A percentile compares a stretch with the other conserved stretches of the same genome.
Evolutionary conservation across 2,329 filamentous ascomycete genomes (phyloP).

Genomic region (Teratosphaeria gauchensis): DNA sequence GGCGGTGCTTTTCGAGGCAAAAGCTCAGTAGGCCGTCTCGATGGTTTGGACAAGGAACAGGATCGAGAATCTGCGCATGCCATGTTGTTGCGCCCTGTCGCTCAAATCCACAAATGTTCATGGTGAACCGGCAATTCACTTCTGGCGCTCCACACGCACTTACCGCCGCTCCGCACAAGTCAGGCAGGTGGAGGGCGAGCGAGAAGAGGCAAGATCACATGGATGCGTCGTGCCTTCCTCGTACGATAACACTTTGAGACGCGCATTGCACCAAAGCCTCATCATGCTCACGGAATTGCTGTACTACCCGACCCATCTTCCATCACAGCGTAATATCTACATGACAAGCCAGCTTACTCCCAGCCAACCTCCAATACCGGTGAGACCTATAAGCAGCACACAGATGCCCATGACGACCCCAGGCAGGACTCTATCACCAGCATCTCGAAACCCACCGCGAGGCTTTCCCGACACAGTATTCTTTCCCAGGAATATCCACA

Average conservation of each 20-base stretch:
- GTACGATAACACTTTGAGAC: too few relatives aligned
- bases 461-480: conserved; percentile 8
- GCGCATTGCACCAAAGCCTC: background rate
- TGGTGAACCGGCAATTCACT: too few relatives aligned
- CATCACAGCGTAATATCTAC: conserved; percentile 7
- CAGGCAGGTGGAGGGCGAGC: too few relatives aligned
- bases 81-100: background rate
- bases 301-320: background rate
- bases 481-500: conserved; percentile 29
- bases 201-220: too few relatives aligned
- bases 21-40: background rate
- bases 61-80: background rate
- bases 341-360: conserved; percentile 29
- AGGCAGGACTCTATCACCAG: conserved; percentile 26
- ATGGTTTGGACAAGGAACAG: background rate
- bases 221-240: too few relatives aligned
- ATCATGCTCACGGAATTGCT: background rate
- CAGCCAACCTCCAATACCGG: conserved; percentile 25
- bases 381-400: conserved; percentile 27
- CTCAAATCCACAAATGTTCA: too few relatives aligned
- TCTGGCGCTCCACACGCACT: too few relatives aligned
- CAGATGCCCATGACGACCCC: conserved; percentile 26
- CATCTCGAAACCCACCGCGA: conserved; percentile 18
- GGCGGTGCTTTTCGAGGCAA: background rate
- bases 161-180: too few relatives aligned